Percentiles rank a stretch among this genome's conserved stretches.
Evolutionary conservation across 2,329 filamentous ascomycete genomes (phyloP).

Genomic region (Diaporthe vexans): DNA sequence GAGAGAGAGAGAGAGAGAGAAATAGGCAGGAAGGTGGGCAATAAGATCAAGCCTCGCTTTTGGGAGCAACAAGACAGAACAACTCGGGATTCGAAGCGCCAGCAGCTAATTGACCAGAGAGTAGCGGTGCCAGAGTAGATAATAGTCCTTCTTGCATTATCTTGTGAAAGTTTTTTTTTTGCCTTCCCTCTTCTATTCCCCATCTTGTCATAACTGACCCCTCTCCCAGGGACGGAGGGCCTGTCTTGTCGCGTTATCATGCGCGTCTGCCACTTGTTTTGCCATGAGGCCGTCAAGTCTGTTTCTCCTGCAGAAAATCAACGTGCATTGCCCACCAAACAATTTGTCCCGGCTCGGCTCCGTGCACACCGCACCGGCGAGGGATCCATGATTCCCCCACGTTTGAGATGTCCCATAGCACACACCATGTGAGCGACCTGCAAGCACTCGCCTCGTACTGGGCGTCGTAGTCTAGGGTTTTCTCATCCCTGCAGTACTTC

Average conservation of each 20-base stretch:
- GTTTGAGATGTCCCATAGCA: conserved; percentile 30
- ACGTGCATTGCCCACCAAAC: conserved; percentile 38
- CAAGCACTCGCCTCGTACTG: conserved; percentile 18
- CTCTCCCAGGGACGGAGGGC: neutral
- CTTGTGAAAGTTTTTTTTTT: conserved; percentile 1
- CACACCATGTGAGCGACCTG: conserved; percentile 16
- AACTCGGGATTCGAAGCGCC: conserved; percentile 13
- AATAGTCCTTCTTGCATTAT: neutral
- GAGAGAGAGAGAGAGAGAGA: neutral
- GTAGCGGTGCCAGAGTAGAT: conserved; percentile 16
- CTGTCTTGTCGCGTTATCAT: conserved; percentile 31
- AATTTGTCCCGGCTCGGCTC: conserved; percentile 4
- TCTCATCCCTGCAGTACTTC: conserved; percentile 4
- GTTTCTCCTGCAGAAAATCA: conserved; percentile 28
- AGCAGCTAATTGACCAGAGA: neutral
- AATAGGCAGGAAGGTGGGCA: neutral
- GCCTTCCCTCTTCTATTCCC: neutral
- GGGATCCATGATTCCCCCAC: conserved; percentile 13
- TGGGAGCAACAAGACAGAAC: neutral
- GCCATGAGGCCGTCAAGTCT: conserved; percentile 22
- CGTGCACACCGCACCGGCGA: conserved; percentile 33
- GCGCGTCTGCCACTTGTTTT: conserved; percentile 22
- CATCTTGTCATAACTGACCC: neutral
- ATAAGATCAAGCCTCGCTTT: conserved; percentile 10
- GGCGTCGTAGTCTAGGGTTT: neutral